phyloP scores from a whole-genome alignment of 2,329 filamentous ascomycete genomes.

The Penicillium sp. region DNA sequence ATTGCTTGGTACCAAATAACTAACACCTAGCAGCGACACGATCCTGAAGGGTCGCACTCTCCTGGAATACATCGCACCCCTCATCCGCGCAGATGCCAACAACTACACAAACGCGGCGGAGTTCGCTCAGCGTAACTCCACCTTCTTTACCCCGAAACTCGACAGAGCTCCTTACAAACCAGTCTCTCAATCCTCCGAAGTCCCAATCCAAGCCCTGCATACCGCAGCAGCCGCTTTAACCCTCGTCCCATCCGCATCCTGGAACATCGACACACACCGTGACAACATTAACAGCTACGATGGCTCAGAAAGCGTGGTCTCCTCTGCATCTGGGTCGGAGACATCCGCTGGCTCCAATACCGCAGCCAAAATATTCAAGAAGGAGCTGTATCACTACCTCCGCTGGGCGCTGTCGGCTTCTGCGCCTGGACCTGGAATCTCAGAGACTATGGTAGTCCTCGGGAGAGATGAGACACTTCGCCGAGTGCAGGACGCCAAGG shows the following conservation, averaged over 20 bases:
- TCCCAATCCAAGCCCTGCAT: constrained; percentile 35
- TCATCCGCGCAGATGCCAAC: constrained; percentile 48
- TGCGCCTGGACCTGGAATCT: constrained; percentile 46
- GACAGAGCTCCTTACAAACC: constrained; percentile 21
- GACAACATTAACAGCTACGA: constrained; percentile 34
- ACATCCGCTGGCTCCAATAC: constrained; percentile 9
- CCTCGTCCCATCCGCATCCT: constrained; percentile 36
- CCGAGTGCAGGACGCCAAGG: constrained; percentile 37
- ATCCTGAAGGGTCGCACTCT: constrained; percentile 32
- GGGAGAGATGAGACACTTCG: constrained; percentile 45
- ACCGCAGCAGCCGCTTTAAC: constrained; percentile 38
- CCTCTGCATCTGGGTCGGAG: constrained; percentile 1
- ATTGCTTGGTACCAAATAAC: not conserved
- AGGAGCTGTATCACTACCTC: constrained; percentile 47
- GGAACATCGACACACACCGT: constrained; percentile 34
- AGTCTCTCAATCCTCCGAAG: constrained; percentile 12
- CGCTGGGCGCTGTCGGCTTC: constrained; percentile 50
- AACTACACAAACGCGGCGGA: constrained; percentile 50
- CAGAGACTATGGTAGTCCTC: constrained; percentile 47
- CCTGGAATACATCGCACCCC: constrained; percentile 41
- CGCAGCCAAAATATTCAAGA: constrained; percentile 34
- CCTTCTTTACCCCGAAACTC: constrained; percentile 47
- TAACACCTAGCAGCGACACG: constrained; percentile 16
- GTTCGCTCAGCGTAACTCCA: constrained; percentile 49
- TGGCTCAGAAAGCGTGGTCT: constrained; percentile 14